Base-by-base conservation (phyloP, 768 basidiomycete genomes). In the Hygrocybe punicea region DNA sequence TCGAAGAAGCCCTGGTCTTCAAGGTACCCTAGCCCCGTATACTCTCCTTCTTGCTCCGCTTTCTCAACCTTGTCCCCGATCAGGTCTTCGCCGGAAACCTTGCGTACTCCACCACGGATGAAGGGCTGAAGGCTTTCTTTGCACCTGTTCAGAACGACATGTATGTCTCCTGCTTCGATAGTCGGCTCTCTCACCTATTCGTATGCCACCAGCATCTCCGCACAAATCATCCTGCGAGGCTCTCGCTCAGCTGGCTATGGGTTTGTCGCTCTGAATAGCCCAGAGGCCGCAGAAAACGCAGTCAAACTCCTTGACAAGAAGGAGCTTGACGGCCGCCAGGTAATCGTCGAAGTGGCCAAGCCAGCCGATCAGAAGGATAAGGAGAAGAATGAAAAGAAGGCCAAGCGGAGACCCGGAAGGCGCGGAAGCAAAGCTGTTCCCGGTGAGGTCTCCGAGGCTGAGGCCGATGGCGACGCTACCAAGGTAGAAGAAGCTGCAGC, bases 61-160 rank as follows among this genome's bases (percentile, higher is more conserved):
- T 21, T 14, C 50, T n/a, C n/a, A n/a, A n/a, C n/a, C 25, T 62
- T 56, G 53, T 53, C 59, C 59, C 51, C 53, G 51, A 47, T 51
- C 65, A 94, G 92, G 90, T 93, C 79, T 95, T 95, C 74, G 91
- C 87, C 70, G 93, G 93, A 67, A 96, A 96, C 78, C 92, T 96
- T 81, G 85, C 91, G 79, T 96, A 94, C 76, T 80, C 85, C 70
- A 93, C 91, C 65, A 91, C 89, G 81, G 91, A 93, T 81, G 89
- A 92, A 77, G 90, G 90, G 85, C 87, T 96, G 78, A 89, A 84
- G 87, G 78, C 89, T 74, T 89, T 96, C 82, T 96, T 95, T 81
- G 87, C 81, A 74, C 88, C 89, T 71, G 86, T 92, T 70, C 80
- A 83, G 74, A 83, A 77, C 79, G 91, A 92, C 75, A 86, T 95